Percentiles rank a stretch among this genome's conserved stretches.
Conservation (phyloP, 768 basidiomycete genomes). For the Lentinula detonsa region DNA sequence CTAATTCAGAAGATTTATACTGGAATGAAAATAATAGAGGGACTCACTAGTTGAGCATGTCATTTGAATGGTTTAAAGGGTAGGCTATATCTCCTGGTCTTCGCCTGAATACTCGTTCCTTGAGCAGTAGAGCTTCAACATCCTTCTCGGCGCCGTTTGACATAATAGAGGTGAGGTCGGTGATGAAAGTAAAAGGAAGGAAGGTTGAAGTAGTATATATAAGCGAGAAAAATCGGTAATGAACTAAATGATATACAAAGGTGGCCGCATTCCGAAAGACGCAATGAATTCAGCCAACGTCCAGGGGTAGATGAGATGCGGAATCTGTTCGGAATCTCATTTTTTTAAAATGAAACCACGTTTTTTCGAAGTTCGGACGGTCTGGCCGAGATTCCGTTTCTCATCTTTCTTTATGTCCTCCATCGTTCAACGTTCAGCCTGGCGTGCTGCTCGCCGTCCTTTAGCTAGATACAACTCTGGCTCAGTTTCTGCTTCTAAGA, state of each 20-base stretch:
- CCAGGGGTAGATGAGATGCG: slow-evolving; percentile 1
- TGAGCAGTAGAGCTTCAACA: slow-evolving; percentile 38
- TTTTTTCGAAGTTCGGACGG: not conserved
- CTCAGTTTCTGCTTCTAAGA: slow-evolving; percentile 3
- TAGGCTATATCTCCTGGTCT: slow-evolving; percentile 46
- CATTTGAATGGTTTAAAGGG: slow-evolving; percentile 43
- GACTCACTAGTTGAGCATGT: slow-evolving; percentile 51
- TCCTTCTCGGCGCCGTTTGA: slow-evolving; percentile 28
- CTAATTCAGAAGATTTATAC: slow-evolving; percentile 1
- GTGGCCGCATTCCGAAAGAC: slow-evolving; percentile 1
- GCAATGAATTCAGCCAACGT: not conserved
- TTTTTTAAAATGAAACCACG: not conserved
- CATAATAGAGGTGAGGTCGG: slow-evolving; percentile 15
- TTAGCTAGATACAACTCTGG: slow-evolving; percentile 11
- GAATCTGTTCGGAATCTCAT: not conserved
- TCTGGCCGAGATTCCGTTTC: not conserved
- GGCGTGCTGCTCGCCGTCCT: slow-evolving; percentile 26
- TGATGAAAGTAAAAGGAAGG: slow-evolving; percentile 9
- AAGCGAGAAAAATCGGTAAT: slow-evolving; percentile 18
- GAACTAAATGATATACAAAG: not conserved
- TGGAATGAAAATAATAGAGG: slow-evolving; percentile 1
- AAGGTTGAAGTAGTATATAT: not conserved
- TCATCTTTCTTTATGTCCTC: slow-evolving; percentile 25
- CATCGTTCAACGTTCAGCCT: slow-evolving; percentile 17
- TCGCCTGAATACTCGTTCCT: slow-evolving; percentile 34